phyloP scores from a whole-genome alignment of 345 rosid species.

The Sisymbrium altissimum region DNA sequence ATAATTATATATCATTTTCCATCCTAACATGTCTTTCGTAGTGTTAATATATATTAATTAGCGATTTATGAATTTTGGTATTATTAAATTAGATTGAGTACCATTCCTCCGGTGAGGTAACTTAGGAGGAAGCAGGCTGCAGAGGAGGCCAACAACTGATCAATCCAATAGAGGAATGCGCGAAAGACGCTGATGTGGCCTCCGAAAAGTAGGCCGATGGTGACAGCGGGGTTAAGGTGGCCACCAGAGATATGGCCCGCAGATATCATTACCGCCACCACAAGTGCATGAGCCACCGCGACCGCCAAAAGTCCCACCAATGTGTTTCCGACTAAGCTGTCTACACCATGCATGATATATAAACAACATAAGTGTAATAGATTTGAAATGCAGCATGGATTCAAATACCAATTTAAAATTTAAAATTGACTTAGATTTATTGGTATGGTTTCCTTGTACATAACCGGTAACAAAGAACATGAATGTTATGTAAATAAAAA shows the following conservation, averaged over 20 bases:
- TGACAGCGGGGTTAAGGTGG: constrained; percentile 92
- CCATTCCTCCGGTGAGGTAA: constrained; percentile 89
- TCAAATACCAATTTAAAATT: no score
- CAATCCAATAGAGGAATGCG: constrained; percentile 67
- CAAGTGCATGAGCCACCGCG: constrained; percentile 80
- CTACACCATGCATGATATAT: constrained; percentile 30
- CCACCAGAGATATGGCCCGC: constrained; percentile 95
- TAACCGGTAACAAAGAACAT: neutral
- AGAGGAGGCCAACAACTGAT: constrained; percentile 71
- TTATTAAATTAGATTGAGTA: constrained; percentile 14
- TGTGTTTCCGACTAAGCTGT: constrained; percentile 41
- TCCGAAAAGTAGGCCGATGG: constrained; percentile 71
- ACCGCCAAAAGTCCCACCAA: constrained; percentile 62
- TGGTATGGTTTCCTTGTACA: neutral
- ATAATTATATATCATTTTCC: neutral
- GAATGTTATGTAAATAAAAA: neutral
- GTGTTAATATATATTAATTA: neutral
- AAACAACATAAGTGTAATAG: neutral
- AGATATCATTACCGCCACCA: constrained; percentile 79
- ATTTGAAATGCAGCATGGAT: neutral
- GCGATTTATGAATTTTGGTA: neutral
- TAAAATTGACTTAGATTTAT: neutral
- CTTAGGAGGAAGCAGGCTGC: constrained; percentile 76
- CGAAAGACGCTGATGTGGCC: constrained; percentile 78
- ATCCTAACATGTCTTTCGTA: neutral